A percentile compares a stretch with the other conserved stretches of the same genome.
phyloP scores from a whole-genome alignment of 768 basidiomycete genomes.

The Naganishia onofrii region DNA sequence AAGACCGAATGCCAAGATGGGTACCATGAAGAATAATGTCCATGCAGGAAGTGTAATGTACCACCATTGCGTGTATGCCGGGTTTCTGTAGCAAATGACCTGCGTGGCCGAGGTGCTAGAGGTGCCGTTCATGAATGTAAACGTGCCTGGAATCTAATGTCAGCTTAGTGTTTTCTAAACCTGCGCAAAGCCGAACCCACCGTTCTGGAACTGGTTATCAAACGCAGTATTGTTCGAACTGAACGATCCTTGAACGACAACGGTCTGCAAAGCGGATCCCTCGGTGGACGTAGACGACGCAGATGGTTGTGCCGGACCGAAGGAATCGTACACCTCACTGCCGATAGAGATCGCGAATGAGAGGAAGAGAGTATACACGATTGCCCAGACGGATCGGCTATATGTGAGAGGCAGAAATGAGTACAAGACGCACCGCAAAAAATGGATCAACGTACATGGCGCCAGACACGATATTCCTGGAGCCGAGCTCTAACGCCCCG shows the following conservation, averaged over 20 bases:
- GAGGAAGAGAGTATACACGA: constrained; percentile 50
- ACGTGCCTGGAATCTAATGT: constrained; percentile 36
- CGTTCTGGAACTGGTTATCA: constrained; percentile 40
- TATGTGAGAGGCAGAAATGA: not conserved
- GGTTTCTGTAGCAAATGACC: constrained; percentile 40
- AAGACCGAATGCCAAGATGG: constrained; percentile 41
- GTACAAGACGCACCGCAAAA: not conserved
- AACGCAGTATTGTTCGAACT: constrained; percentile 39
- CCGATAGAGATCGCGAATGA: constrained; percentile 50
- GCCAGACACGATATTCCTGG: constrained; percentile 47
- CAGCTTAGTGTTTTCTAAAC: not conserved
- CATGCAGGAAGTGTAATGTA: constrained; percentile 39
- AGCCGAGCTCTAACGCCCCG: constrained; percentile 48
- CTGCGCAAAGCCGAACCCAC: constrained; percentile 23
- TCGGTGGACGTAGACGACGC: constrained; percentile 18
- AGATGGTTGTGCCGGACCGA: constrained; percentile 36
- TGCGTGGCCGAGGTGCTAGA: constrained; percentile 29
- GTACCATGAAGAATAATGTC: constrained; percentile 43
- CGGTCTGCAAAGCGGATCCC: constrained; percentile 16
- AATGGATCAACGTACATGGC: constrained; percentile 33
- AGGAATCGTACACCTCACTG: constrained; percentile 46
- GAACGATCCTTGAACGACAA: constrained; percentile 38
- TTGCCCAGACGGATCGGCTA: constrained; percentile 46
- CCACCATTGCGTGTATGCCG: constrained; percentile 39
- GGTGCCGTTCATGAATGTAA: constrained; percentile 47